Percentiles rank a stretch among this genome's conserved stretches.
Conservation (phyloP, 257 asterid species). For the Nyctanthes arbortristis region DNA sequence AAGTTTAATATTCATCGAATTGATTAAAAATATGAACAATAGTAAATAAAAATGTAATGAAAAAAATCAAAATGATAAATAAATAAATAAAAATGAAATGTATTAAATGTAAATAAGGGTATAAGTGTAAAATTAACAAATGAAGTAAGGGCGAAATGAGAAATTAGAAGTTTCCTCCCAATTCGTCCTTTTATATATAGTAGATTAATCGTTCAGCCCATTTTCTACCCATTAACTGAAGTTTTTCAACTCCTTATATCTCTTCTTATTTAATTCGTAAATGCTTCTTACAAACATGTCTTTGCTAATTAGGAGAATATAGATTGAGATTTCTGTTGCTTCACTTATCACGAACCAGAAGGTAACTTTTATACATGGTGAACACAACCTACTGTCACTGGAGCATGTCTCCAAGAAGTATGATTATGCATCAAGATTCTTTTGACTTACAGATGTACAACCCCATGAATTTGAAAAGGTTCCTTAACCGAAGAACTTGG, state of each 20-base stretch:
- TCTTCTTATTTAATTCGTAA: not conserved
- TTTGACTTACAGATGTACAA: not conserved
- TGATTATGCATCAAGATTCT: not conserved
- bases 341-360: not conserved
- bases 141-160: too few relatives aligned
- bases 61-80: too few relatives aligned
- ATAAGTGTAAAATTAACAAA: too few relatives aligned
- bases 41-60: too few relatives aligned
- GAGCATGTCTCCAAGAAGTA: not conserved
- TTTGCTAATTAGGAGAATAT: not conserved
- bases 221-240: not conserved
- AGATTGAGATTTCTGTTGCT: not conserved
- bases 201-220: too few relatives aligned
- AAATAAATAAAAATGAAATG: too few relatives aligned
- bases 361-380: not conserved
- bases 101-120: too few relatives aligned
- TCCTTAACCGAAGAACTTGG: not conserved
- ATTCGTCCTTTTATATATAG: too few relatives aligned
- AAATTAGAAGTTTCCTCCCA: too few relatives aligned
- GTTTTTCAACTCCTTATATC: not conserved
- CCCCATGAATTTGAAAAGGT: not conserved
- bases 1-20: too few relatives aligned
- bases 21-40: too few relatives aligned
- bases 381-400: not conserved
- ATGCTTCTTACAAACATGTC: too few relatives aligned